Conservation (phyloP, 768 basidiomycete species). For the Fomitopsis serialis region DNA sequence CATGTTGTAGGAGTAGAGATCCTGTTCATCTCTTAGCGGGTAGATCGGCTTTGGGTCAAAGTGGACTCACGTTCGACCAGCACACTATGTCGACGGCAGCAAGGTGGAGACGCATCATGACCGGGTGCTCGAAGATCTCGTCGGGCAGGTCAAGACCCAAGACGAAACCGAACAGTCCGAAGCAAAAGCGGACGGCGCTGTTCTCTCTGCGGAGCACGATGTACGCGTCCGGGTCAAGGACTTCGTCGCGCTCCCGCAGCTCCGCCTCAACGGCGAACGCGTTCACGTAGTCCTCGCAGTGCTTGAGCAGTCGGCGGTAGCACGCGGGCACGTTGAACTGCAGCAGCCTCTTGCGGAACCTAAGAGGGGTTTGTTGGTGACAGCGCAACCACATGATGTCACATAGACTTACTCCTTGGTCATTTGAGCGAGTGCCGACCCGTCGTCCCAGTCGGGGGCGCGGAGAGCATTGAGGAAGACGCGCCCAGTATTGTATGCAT, state of each 20-base stretch:
- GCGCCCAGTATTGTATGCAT: slow-evolving; percentile 4
- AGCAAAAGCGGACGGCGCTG: slow-evolving; percentile 18
- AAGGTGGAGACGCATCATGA: slow-evolving; percentile 13
- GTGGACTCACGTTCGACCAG: slow-evolving; percentile 20
- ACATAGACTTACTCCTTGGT: slow-evolving; percentile 6
- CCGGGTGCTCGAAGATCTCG: slow-evolving; percentile 18
- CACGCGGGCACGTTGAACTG: slow-evolving; percentile 1
- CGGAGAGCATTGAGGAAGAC: slow-evolving; percentile 9
- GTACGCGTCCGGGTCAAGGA: slow-evolving; percentile 19
- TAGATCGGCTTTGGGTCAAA: background rate
- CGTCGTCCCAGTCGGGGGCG: slow-evolving; percentile 9
- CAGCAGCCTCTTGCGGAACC: slow-evolving; percentile 46
- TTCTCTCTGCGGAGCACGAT: slow-evolving; percentile 21
- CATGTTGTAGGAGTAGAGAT: slow-evolving; percentile 28
- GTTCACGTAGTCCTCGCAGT: slow-evolving; percentile 24
- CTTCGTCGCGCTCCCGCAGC: slow-evolving; percentile 10
- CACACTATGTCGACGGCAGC: slow-evolving; percentile 22
- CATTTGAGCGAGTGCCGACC: slow-evolving; percentile 8
- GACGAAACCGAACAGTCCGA: slow-evolving; percentile 22
- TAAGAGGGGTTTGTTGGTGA: slow-evolving; percentile 18
- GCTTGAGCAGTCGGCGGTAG: background rate
- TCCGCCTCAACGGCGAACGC: slow-evolving; percentile 36
- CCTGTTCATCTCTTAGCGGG: slow-evolving; percentile 8
- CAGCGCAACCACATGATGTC: background rate
- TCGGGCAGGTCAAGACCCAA: slow-evolving; percentile 22